A percentile compares a stretch with the other conserved stretches of the same genome.
phyloP scores from a whole-genome alignment of 805 yeast genomes.

The Torulaspora delbrueckii region DNA sequence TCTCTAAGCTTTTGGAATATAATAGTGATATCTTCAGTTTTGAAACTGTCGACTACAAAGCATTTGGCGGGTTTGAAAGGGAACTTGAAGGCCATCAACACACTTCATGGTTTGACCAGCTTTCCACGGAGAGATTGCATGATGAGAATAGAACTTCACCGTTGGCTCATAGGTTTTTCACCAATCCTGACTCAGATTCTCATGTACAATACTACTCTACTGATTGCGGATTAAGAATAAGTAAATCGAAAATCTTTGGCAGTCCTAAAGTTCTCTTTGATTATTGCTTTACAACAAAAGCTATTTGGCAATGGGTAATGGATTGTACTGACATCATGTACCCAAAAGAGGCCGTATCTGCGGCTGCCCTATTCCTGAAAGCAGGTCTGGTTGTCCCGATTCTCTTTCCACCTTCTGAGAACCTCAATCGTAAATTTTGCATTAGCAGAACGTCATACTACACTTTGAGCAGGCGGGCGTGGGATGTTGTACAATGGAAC shows the following conservation, averaged over 20 bases:
- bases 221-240: slow-evolving; percentile 57
- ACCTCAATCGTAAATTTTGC: slow-evolving; percentile 29
- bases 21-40: slow-evolving; percentile 34
- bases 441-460: slow-evolving; percentile 41
- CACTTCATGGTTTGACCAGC: slow-evolving; percentile 14
- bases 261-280: slow-evolving; percentile 29
- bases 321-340: slow-evolving; percentile 77
- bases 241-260: slow-evolving; percentile 40
- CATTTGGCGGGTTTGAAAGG: slow-evolving; percentile 1
- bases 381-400: slow-evolving; percentile 46
- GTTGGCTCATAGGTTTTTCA: slow-evolving; percentile 67
- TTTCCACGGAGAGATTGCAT: slow-evolving; percentile 11
- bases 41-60: slow-evolving; percentile 25
- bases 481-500: slow-evolving; percentile 34
- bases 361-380: slow-evolving; percentile 48
- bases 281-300: slow-evolving; percentile 67
- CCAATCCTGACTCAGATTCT: slow-evolving; percentile 85
- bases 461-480: slow-evolving; percentile 42
- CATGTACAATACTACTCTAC: slow-evolving; percentile 75
- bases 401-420: slow-evolving; percentile 34
- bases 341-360: slow-evolving; percentile 46
- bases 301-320: slow-evolving; percentile 79
- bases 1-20: slow-evolving; percentile 33
- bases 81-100: background rate
- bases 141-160: slow-evolving; percentile 46